Base-by-base conservation (phyloP, 805 yeast species). In the Candida nitratophila region DNA sequence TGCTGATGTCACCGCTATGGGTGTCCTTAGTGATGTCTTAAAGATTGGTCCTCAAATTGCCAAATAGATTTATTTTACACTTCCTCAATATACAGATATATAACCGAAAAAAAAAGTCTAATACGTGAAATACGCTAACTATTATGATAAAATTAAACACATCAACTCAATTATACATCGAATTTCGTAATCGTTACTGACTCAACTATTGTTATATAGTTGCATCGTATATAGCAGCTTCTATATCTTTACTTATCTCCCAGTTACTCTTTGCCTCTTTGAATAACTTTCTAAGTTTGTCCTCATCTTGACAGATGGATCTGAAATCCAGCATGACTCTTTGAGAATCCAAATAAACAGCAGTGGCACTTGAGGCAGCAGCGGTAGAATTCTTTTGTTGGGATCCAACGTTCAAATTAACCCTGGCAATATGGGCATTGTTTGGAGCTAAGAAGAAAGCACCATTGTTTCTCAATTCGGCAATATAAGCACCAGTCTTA, bases 21-120 rank as follows among this genome's bases (percentile, higher is more conserved):
- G 99, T 66, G 97, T 93, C 37, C 76, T 93, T 53, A 96, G 95
- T 43, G 99, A 93, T 63, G 82, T 86, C 32, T 76, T 93, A 61
- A 93, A 88, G 73, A 82, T 88, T 55, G 96, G 95, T 37, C 89
- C 90, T 69, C 81, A 96, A 72, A 65, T 87, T 43, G 83, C 81
- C 41, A 60, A 63, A 39, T 71, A 55, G 40, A 17, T 20, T n/a
- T 37, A 15, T n/a, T n/a, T n/a, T n/a, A n/a, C n/a, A n/a, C n/a
- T n/a, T n/a, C n/a, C n/a, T n/a, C n/a, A n/a, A n/a, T n/a, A n/a
- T n/a, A n/a, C n/a, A n/a, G n/a, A n/a, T n/a, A n/a, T n/a, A n/a
- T n/a, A n/a, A n/a, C n/a, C n/a, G n/a, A n/a, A n/a, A n/a, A n/a
- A n/a, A n/a, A n/a, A n/a, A n/a, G n/a, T n/a, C n/a, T n/a, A n/a